These are phyloP conservation scores for Tanacetum coccineum DNA, from an alignment of 129 eudicot species.

Conservation along the genomic window DNA sequence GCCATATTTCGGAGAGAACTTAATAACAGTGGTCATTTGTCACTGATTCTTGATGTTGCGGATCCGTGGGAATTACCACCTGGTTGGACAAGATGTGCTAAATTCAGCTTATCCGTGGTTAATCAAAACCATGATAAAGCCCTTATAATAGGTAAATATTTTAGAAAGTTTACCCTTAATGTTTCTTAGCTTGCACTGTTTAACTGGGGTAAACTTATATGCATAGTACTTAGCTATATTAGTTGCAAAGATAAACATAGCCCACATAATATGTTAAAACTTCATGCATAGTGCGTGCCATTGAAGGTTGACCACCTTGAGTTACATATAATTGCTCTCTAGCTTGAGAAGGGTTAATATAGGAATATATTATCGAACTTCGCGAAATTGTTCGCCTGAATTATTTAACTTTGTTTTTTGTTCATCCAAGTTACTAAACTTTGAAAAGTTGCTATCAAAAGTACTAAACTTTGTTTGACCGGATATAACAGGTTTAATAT, in stretches of 20 bases:
- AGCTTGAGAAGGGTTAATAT: background rate
- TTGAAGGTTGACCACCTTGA: background rate
- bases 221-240: no score
- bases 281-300: background rate
- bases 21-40: conserved; percentile 78
- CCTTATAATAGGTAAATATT: conserved; percentile 60
- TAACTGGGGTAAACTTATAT: no score
- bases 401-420: no score
- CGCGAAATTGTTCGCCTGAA: no score
- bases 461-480: no score
- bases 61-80: conserved; percentile 64
- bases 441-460: no score
- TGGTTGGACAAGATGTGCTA: conserved; percentile 90
- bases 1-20: conserved; percentile 75
- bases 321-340: background rate
- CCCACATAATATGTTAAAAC: background rate
- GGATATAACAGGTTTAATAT: no score
- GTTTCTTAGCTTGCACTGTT: no score
- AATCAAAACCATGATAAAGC: conserved; percentile 69
- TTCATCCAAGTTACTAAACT: no score
- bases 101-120: conserved; percentile 71
- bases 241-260: no score
- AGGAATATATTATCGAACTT: no score
- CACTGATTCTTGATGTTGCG: conserved; percentile 91
- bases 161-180: background rate